Percentiles rank a stretch among this genome's conserved stretches.
Evolutionary conservation across 2,329 filamentous ascomycete genomes (phyloP).

Genomic region (Colletotrichum nymphaeae): DNA sequence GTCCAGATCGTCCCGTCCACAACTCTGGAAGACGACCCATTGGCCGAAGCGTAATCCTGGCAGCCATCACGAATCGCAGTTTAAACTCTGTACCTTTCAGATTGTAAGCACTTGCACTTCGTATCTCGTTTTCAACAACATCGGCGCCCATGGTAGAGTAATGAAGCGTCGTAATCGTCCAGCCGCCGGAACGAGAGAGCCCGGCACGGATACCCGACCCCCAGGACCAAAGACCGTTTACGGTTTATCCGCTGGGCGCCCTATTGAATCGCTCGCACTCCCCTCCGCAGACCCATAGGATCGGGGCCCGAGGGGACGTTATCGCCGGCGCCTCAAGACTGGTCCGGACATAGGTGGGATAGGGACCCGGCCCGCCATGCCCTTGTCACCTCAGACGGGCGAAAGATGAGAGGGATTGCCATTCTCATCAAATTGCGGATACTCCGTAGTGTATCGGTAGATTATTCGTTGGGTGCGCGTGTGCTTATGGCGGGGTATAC

Average conservation of each 20-base stretch:
- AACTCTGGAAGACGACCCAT: not conserved
- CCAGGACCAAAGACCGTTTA: not conserved
- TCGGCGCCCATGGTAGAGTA: not conserved
- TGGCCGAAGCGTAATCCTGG: not conserved
- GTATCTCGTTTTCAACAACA: not conserved
- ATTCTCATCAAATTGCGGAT: not conserved
- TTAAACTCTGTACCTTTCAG: not conserved
- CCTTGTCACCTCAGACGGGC: not conserved
- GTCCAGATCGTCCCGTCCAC: not conserved
- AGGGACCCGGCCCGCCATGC: not conserved
- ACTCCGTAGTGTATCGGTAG: not conserved
- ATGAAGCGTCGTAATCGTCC: not conserved
- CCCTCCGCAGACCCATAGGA: not conserved
- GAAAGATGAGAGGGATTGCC: not conserved
- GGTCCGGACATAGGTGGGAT: not conserved
- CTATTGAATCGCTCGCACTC: not conserved
- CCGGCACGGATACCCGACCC: not conserved
- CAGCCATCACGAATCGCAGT: not conserved
- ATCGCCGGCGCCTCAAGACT: not conserved
- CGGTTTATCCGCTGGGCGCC: not conserved
- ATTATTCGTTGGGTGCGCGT: not conserved
- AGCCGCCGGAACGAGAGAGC: not conserved
- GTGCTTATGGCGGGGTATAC: not conserved
- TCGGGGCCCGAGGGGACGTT: not conserved
- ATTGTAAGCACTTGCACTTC: not conserved